These are phyloP conservation scores for Thamnidium elegans DNA, from an alignment of 192 early-diverging fungal species.

Conservation along the genomic window DNA sequence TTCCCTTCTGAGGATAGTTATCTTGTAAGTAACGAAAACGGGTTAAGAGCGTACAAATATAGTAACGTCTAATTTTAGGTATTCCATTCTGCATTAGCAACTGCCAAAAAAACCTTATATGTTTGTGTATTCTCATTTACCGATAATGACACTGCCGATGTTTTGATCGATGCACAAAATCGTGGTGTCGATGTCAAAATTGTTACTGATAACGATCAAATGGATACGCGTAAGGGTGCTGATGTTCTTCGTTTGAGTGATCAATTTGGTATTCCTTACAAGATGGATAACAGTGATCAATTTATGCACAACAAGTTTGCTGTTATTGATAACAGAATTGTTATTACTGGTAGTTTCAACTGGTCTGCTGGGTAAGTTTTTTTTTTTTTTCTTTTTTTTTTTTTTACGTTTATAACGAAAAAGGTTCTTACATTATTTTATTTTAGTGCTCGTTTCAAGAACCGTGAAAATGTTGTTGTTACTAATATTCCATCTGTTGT, in stretches of 20 bases:
- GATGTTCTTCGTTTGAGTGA: constrained; percentile 21
- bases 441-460: constrained; percentile 54
- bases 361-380: constrained; percentile 48
- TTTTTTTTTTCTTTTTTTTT: constrained; percentile 38
- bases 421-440: too few relatives aligned
- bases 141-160: constrained; percentile 62
- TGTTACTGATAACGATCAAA: constrained; percentile 61
- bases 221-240: constrained; percentile 24
- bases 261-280: constrained; percentile 29
- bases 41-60: not conserved
- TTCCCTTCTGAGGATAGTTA: constrained; percentile 40
- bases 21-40: constrained; percentile 6
- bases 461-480: constrained; percentile 63
- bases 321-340: constrained; percentile 54
- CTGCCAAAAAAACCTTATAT: constrained; percentile 54
- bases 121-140: constrained; percentile 70
- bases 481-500: constrained; percentile 60
- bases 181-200: constrained; percentile 55
- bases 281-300: constrained; percentile 34
- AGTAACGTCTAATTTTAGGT: constrained; percentile 4
- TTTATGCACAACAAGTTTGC: constrained; percentile 76
- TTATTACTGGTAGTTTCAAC: constrained; percentile 62
- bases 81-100: constrained; percentile 28
- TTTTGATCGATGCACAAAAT: constrained; percentile 52
- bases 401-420: not conserved